Conservation (phyloP, 140 eudicot species). For the Ambrosia hybrid region DNA sequence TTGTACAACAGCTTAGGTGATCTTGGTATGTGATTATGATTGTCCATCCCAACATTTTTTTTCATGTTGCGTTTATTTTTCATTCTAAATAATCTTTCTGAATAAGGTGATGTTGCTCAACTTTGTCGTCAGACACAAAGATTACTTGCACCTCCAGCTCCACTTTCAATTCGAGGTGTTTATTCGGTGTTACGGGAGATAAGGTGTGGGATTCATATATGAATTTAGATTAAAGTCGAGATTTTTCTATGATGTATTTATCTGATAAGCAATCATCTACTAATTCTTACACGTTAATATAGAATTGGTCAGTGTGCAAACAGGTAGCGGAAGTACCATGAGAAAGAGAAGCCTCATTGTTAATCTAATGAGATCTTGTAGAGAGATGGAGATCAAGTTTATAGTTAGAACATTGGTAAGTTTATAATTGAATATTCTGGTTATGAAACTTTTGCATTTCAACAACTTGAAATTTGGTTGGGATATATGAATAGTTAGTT, state of each 20-base stretch:
- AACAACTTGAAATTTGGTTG: no score
- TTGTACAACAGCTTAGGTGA: conserved; percentile 83
- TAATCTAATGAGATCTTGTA: conserved; percentile 84
- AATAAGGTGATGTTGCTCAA: conserved; percentile 96
- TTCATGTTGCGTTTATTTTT: conserved; percentile 3
- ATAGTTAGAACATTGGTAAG: conserved; percentile 92
- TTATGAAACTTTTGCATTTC: not conserved
- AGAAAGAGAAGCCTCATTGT: conserved; percentile 79
- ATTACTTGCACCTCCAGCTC: conserved; percentile 80
- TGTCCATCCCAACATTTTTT: not conserved
- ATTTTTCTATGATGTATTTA: conserved; percentile 13
- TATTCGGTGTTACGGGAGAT: conserved; percentile 74
- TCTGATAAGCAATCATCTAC: not conserved
- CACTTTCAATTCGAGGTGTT: conserved; percentile 76
- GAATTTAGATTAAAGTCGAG: not conserved
- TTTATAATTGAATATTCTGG: not conserved
- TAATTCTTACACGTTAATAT: conserved; percentile 29
- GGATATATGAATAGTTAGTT: no score
- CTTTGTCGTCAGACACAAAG: conserved; percentile 91
- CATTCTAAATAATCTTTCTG: conserved; percentile 28
- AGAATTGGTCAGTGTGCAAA: conserved; percentile 71
- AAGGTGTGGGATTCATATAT: conserved; percentile 49
- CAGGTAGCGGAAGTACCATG: conserved; percentile 77
- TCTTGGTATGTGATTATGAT: conserved; percentile 65
- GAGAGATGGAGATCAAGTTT: conserved; percentile 96